These are phyloP conservation scores for Botrytis deweyae DNA, from an alignment of 2,329 filamentous ascomycete species.

Conservation along the genomic window DNA sequence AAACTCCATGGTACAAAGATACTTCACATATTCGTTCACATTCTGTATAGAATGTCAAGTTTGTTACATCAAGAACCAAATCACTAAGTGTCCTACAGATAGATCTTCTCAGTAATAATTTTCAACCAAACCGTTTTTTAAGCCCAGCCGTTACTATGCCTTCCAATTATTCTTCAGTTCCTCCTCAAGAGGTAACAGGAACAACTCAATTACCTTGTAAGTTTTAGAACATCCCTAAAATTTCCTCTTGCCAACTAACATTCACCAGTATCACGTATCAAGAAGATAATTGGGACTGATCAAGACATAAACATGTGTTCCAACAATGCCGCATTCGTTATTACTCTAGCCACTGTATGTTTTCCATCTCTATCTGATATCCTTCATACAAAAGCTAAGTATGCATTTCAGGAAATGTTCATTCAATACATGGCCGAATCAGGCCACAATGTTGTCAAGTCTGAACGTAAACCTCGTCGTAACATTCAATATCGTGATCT, in stretches of 20 bases:
- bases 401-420: slow-evolving; percentile 73
- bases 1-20: background rate
- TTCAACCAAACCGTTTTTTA: background rate
- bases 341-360: slow-evolving; percentile 80
- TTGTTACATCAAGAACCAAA: background rate
- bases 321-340: slow-evolving; percentile 91
- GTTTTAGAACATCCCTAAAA: slow-evolving; percentile 40
- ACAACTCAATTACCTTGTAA: slow-evolving; percentile 81
- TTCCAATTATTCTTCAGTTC: slow-evolving; percentile 83
- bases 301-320: slow-evolving; percentile 83
- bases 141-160: slow-evolving; percentile 60
- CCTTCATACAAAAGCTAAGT: slow-evolving; percentile 21
- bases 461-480: slow-evolving; percentile 85
- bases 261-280: slow-evolving; percentile 78
- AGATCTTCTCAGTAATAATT: background rate
- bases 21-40: too few relatives aligned
- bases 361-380: background rate
- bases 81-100: background rate
- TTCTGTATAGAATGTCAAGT: background rate
- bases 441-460: slow-evolving; percentile 82
- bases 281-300: slow-evolving; percentile 90
- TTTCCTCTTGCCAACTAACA: slow-evolving; percentile 21
- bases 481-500: slow-evolving; percentile 97
- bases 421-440: slow-evolving; percentile 87
- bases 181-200: slow-evolving; percentile 80